Evolutionary conservation across 2,329 filamentous ascomycete genomes (phyloP), one percentile per base, ranked within the genome.

Genomic region (Cladophialophora exuberans): DNA sequence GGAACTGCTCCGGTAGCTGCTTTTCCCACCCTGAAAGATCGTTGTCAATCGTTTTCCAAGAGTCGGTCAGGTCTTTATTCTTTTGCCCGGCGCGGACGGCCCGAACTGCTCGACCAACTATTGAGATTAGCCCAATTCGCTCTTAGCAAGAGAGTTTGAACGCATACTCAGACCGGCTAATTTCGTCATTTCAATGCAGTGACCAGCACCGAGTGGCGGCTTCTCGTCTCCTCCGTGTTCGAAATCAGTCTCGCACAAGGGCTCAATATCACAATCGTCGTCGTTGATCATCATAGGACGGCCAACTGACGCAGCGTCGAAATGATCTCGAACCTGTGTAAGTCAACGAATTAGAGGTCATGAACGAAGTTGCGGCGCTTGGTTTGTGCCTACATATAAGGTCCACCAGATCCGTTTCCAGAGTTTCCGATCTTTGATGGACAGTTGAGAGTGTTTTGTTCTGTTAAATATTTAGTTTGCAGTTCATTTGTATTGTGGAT

Each of bases 231-330:
- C 45, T 3, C 30, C 50, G 51, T 56, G 50, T 48, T 58, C 45
- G 36, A 65, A 65, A 49, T 65, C 62, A 6, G 58, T 54, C 43
- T 51, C 51, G 7, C 50, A 42, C 20, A 65, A 57, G 6, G 53
- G 36, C 42, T 64, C 64, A 31, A 65, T 41, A 52, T 65, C 64
- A 22, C 62, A 64, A 43, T 66, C 63, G 31, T 64, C 64, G 33
- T 66, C 63, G 15, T 62, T 47, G 15, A 66, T 66, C 11, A 59
- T 57, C 30, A 56, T 62, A 2, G 64, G 64, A 15, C 61, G 59
- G 23, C 64, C 63, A 22, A 66, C 61, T n/a, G 62, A 62, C 10
- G 61, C 63, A 35, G 64, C 54, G 7, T 41, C 30, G 48, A 46
- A 45, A 51, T 33, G 48, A 41, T 57, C 54, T 39, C 61, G 49